Percentiles rank a stretch among this genome's conserved stretches.
Evolutionary conservation across 2,329 filamentous ascomycete genomes (phyloP).

Genomic region (Colletotrichum karsti): DNA sequence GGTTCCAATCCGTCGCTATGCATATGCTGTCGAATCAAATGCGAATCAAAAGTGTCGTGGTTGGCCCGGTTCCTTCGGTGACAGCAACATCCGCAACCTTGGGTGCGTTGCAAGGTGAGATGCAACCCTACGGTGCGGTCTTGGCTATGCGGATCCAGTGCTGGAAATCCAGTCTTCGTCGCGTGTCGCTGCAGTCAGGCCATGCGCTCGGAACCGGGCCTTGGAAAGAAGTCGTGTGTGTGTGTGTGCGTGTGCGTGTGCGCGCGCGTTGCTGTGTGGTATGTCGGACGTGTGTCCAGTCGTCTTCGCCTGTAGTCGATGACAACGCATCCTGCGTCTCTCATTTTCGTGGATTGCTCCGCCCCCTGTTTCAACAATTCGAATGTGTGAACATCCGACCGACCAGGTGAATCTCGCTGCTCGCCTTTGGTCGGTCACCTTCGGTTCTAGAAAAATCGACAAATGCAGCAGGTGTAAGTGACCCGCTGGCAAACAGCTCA

Average conservation of each 20-base stretch:
- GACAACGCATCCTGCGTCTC: constrained; percentile 18
- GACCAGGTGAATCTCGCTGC: neutral
- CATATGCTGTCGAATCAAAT: constrained; percentile 22
- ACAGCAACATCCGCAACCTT: constrained; percentile 1
- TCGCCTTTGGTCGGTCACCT: neutral
- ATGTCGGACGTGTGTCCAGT: constrained; percentile 25
- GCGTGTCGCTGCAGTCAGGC: constrained; percentile 16
- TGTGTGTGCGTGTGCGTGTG: neutral
- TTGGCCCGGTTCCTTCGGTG: neutral
- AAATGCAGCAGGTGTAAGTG: constrained; percentile 13
- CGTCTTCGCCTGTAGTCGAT: neutral
- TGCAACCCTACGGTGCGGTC: neutral
- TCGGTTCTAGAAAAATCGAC: constrained; percentile 22
- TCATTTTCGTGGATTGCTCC: constrained; percentile 23
- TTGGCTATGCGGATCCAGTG: constrained; percentile 10
- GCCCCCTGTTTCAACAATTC: constrained; percentile 14
- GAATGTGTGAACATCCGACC: neutral
- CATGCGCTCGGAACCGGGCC: constrained; percentile 18
- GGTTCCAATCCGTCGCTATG: constrained; percentile 25
- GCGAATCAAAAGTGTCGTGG: neutral
- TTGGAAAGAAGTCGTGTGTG: neutral
- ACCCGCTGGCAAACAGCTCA: constrained; percentile 13
- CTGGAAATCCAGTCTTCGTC: neutral
- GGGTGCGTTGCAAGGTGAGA: constrained; percentile 8
- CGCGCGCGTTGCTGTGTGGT: constrained; percentile 3